A percentile compares a stretch with the other conserved stretches of the same genome.
phyloP scores from a whole-genome alignment of 352 stramenopile species.

The Globisporangium camurandrum region DNA sequence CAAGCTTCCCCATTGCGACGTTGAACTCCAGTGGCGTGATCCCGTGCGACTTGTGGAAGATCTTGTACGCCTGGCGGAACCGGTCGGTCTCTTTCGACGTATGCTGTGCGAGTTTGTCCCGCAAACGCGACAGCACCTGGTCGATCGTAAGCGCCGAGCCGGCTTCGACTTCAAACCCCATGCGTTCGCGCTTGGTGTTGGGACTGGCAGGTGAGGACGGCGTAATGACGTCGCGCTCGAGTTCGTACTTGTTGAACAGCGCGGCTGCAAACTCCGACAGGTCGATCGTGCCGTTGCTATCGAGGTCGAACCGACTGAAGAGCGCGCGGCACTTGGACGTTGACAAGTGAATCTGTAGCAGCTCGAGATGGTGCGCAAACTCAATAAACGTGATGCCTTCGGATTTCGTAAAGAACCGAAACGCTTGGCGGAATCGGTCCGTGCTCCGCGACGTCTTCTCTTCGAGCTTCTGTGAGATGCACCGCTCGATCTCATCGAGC shows the following conservation, averaged over 20 bases:
- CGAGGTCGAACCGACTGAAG: conserved; percentile 55
- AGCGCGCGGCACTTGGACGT: conserved; percentile 42
- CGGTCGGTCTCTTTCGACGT: conserved; percentile 60
- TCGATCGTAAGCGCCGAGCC: conserved; percentile 39
- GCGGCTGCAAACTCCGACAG: conserved; percentile 52
- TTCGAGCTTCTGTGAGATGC: conserved; percentile 52
- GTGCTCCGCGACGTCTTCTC: conserved; percentile 38
- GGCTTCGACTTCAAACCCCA: conserved; percentile 21
- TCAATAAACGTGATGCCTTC: conserved; percentile 55
- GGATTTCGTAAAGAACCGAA: conserved; percentile 59
- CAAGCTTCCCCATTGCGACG: conserved; percentile 38
- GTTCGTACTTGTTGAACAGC: conserved; percentile 41
- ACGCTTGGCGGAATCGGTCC: conserved; percentile 48
- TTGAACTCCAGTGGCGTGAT: conserved; percentile 55
- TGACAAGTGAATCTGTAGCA: conserved; percentile 58
- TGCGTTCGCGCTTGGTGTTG: background rate
- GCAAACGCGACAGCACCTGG: conserved; percentile 45
- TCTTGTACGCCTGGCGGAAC: conserved; percentile 66
- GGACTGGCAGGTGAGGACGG: too few relatives aligned
- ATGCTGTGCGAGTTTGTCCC: conserved; percentile 58
- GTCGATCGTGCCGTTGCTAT: conserved; percentile 54
- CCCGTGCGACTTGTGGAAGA: conserved; percentile 57
- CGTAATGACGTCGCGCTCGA: conserved; percentile 13
- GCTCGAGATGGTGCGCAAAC: conserved; percentile 42
- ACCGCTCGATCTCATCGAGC: conserved; percentile 44